Evolutionary conservation across 208 protist species (phyloP).

Genomic region (Leishmania lainsoni): DNA sequence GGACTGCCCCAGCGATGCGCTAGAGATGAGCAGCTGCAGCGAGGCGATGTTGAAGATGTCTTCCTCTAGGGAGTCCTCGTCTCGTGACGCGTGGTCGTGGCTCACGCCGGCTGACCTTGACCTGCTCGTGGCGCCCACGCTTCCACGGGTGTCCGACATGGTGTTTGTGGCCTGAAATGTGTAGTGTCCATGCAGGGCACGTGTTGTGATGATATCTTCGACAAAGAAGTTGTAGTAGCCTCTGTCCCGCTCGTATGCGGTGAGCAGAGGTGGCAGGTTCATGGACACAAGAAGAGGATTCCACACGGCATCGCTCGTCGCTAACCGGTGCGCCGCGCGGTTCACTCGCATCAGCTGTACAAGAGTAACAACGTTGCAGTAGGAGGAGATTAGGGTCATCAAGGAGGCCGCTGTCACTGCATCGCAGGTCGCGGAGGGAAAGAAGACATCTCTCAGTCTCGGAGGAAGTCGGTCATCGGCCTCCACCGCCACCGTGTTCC

Average conservation of each 20-base stretch:
- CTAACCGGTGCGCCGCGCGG: slow-evolving; percentile 33
- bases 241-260: slow-evolving; percentile 14
- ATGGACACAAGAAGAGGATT: slow-evolving; percentile 35
- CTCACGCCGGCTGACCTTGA: background rate
- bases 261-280: slow-evolving; percentile 58
- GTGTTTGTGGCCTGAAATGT: slow-evolving; percentile 40
- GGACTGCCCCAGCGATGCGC: slow-evolving; percentile 62
- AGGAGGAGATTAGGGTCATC: slow-evolving; percentile 36
- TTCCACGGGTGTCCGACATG: slow-evolving; percentile 12
- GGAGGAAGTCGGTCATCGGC: background rate
- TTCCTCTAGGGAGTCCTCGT: slow-evolving; percentile 21
- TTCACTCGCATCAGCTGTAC: slow-evolving; percentile 50
- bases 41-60: slow-evolving; percentile 43
- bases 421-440: slow-evolving; percentile 6
- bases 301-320: slow-evolving; percentile 58
- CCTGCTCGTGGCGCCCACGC: slow-evolving; percentile 17
- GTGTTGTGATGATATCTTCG: slow-evolving; percentile 63
- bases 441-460: slow-evolving; percentile 14
- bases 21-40: slow-evolving; percentile 50
- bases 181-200: slow-evolving; percentile 73
- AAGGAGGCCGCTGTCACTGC: background rate
- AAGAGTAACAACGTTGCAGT: slow-evolving; percentile 43
- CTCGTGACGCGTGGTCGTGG: slow-evolving; percentile 1
- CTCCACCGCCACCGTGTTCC: no score
- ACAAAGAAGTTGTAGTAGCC: slow-evolving; percentile 74